Evolutionary conservation across 768 basidiomycete species (phyloP), one percentile per base, ranked within the genome.

Genomic region (Trametes maxima): DNA sequence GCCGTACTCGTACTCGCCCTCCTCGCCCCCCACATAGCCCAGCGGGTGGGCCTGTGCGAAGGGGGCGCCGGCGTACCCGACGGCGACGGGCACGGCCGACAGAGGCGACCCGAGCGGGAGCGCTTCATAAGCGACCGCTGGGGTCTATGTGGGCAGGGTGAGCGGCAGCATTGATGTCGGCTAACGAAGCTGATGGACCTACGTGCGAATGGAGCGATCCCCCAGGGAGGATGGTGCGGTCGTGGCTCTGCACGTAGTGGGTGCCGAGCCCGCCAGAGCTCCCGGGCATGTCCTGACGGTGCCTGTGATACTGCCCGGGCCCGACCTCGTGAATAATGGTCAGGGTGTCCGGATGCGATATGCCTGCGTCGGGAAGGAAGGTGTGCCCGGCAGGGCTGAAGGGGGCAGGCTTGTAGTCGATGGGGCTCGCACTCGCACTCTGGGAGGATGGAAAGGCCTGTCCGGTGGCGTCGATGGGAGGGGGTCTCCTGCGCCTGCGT

Each of bases 111-210:
- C 62, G 54, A 59, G 62, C 53, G 62, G 54, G 25, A 45, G 22
- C 57, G 57, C 62, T 44, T 64, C 62, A 64, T 59, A 59, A 58
- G 57, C 62, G 62, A 54, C 62, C 62, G 62, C 57, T 59, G 57
- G 62, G 62, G 62, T 59, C 62, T 64, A 57, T 54, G 54, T 64
- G 57, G 56, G 62, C 51, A 43, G 47, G 62, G 62, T 64, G 57
- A 64, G 62, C 62, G 53, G 57, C 57, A 52, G 46, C 57, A 56
- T 64, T 64, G 62, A 64, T 59, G 57, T 64, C 62, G 62, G 62
- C 62, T 59, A 64, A 49, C 44, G 62, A 51, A 59, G 45, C 54
- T 64, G 62, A 64, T 64, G 62, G 39, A 64, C 62, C 62, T 64
- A 64, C 62, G 60, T 62, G 60, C 60, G 60, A 57, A 50, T 58